These are phyloP conservation scores for Wolfiporia cocos DNA, from an alignment of 1,284 basidiomycete genomes.

Conservation along the genomic window DNA sequence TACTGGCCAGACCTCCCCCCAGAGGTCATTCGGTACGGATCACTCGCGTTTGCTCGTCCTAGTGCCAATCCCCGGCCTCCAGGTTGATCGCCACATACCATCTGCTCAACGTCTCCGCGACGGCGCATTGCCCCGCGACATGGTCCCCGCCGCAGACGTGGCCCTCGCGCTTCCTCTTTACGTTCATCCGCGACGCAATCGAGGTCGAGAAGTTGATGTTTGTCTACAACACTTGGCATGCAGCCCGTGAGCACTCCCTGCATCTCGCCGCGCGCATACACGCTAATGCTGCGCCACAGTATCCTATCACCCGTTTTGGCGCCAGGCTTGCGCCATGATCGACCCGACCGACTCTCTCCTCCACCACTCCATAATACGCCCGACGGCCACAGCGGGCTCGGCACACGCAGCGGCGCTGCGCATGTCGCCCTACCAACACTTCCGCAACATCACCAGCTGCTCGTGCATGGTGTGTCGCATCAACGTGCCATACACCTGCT, in stretches of 20 bases:
- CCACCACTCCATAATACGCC: constrained; percentile 26
- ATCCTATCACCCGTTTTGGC: constrained; percentile 56
- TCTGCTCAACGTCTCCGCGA: constrained; percentile 41
- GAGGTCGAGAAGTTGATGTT: constrained; percentile 60
- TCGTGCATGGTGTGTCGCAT: constrained; percentile 67
- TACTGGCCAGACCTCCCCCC: constrained; percentile 67
- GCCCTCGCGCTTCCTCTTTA: constrained; percentile 53
- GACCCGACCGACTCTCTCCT: constrained; percentile 43
- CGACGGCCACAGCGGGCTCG: constrained; percentile 24
- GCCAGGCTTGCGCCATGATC: constrained; percentile 43
- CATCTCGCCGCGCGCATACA: neutral
- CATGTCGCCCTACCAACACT: constrained; percentile 36
- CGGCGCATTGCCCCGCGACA: constrained; percentile 42
- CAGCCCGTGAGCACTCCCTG: constrained; percentile 32
- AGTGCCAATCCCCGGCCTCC: constrained; percentile 16
- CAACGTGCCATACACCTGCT: constrained; percentile 44
- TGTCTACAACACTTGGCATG: constrained; percentile 35
- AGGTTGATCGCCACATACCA: constrained; percentile 61
- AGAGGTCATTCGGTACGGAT: constrained; percentile 59
- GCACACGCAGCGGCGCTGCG: constrained; percentile 22
- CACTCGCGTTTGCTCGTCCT: too few relatives aligned
- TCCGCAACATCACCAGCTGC: constrained; percentile 31
- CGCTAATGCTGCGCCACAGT: constrained; percentile 28
- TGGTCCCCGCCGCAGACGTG: constrained; percentile 55
- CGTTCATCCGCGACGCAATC: constrained; percentile 43